These are phyloP conservation scores for Ambispora gerdemannii DNA, from an alignment of 192 early-diverging fungal species.

Conservation along the genomic window DNA sequence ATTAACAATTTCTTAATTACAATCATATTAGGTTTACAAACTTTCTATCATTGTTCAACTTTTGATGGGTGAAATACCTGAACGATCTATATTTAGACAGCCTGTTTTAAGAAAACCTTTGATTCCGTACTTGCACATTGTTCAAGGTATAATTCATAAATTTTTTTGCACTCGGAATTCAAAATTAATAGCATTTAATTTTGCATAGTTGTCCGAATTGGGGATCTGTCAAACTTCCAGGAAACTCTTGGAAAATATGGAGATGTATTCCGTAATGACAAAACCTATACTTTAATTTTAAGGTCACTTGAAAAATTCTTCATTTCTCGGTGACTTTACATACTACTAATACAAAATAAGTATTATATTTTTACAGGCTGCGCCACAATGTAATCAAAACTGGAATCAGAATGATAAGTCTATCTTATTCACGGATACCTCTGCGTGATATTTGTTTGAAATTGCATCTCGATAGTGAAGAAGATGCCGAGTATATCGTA, in stretches of 20 bases:
- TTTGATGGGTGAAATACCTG: conserved; percentile 98
- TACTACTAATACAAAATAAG: background rate
- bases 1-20: background rate
- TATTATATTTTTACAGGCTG: conserved; percentile 54
- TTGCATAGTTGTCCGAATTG: conserved; percentile 82
- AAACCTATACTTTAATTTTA: conserved; percentile 86
- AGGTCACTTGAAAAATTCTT: conserved; percentile 28
- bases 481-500: conserved; percentile 99
- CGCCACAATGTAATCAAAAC: conserved; percentile 99
- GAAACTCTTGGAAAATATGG: conserved; percentile 74
- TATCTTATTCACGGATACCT: conserved; percentile 95
- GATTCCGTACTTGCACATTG: conserved; percentile 90
- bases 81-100: conserved; percentile 88
- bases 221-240: conserved; percentile 93
- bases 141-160: conserved; percentile 62
- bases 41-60: conserved; percentile 96
- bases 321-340: conserved; percentile 42
- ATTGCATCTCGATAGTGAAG: conserved; percentile 95
- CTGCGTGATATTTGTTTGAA: conserved; percentile 95
- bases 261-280: conserved; percentile 78
- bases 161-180: background rate
- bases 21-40: conserved; percentile 70
- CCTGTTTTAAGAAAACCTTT: conserved; percentile 80
- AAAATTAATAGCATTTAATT: background rate
- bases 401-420: conserved; percentile 93